Evolutionary conservation across 805 yeast genomes (phyloP).

Genomic region (Debaryomyces prosopidis): DNA sequence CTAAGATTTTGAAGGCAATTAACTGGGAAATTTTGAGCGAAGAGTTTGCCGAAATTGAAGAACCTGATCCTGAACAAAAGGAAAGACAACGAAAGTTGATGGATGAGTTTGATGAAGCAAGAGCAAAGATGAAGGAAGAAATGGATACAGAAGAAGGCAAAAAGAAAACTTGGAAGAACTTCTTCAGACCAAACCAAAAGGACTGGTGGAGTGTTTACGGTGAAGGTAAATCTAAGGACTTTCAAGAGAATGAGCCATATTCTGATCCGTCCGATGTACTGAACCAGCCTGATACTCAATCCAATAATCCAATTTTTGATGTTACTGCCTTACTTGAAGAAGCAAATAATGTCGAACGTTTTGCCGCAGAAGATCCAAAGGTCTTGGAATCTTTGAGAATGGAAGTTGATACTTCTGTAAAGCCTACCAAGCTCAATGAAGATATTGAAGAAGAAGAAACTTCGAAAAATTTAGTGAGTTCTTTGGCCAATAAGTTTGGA

Average conservation of each 20-base stretch:
- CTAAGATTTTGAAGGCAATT: slow-evolving; percentile 64
- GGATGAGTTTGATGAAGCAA: slow-evolving; percentile 83
- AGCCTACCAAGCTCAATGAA: slow-evolving; percentile 16
- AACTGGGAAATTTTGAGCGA: slow-evolving; percentile 86
- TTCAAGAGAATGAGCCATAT: slow-evolving; percentile 18
- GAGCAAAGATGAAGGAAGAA: slow-evolving; percentile 56
- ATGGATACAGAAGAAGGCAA: slow-evolving; percentile 26
- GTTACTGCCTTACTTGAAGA: slow-evolving; percentile 44
- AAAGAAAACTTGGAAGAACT: slow-evolving; percentile 47
- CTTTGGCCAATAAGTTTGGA: background rate
- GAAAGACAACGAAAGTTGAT: slow-evolving; percentile 83
- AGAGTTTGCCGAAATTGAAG: slow-evolving; percentile 93
- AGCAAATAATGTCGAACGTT: slow-evolving; percentile 43
- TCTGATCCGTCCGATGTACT: slow-evolving; percentile 20
- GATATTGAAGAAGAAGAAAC: slow-evolving; percentile 13
- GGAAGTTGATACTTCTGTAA: slow-evolving; percentile 12
- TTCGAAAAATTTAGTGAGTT: background rate
- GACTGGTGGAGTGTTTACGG: slow-evolving; percentile 61
- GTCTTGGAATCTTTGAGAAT: slow-evolving; percentile 15
- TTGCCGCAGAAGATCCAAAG: slow-evolving; percentile 23
- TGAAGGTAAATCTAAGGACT: slow-evolving; percentile 25
- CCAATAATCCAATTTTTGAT: slow-evolving; percentile 38
- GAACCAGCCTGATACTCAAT: background rate
- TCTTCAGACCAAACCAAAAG: slow-evolving; percentile 50
- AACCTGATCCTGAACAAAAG: slow-evolving; percentile 85